Base-by-base conservation (phyloP, 2,329 filamentous ascomycete species). In the Ramularia collo-cygni region DNA sequence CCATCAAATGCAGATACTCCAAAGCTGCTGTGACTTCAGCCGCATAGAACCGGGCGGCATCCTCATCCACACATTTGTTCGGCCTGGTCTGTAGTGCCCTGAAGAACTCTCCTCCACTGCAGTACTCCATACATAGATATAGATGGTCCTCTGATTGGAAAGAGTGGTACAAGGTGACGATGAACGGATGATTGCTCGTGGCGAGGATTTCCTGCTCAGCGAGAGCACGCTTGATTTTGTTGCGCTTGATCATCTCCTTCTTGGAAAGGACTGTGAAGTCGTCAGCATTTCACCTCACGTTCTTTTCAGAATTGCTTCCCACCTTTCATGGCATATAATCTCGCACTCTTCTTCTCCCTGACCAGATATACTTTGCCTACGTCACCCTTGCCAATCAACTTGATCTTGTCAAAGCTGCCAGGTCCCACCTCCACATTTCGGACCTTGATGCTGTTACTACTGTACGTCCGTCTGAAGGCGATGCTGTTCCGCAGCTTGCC, bases 111-210 rank as follows among this genome's bases (percentile, higher is more conserved):
- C 92, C 92, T 51, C 92, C 92, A 56, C 89, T 96, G 72, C 92
- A 98, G 63, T 98, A 98, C 65, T 98, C 92, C 92, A 98, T 98
- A 64, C 92, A 98, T n/a, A 98, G 75, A 61, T 98, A 98, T 29
- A 98, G 75, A 66, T 96, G 89, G 53, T 98, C 92, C 63, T 98
- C 92, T 1, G 92, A 98, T 65, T 98, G 92, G 74, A 98, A 98
- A 0, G 90, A 96, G 67, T 98, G 92, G 63, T 96, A 98, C 2
- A 98, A 73, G 0, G 92, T 98, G 48, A 98, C 92, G 60, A 98
- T 98, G 64, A 98, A 98, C 0, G 92, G 92, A 58, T 98, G 92
- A 56, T 98, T 98, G 72, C 90, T 96, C 29, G 92, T 98, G 7
- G 92, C 92, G 38, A 98, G 72, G 51, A 98, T 98, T 65, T 98